Conservation (phyloP, 495 filamentous ascomycete species). For the Neurospora intermedia region DNA sequence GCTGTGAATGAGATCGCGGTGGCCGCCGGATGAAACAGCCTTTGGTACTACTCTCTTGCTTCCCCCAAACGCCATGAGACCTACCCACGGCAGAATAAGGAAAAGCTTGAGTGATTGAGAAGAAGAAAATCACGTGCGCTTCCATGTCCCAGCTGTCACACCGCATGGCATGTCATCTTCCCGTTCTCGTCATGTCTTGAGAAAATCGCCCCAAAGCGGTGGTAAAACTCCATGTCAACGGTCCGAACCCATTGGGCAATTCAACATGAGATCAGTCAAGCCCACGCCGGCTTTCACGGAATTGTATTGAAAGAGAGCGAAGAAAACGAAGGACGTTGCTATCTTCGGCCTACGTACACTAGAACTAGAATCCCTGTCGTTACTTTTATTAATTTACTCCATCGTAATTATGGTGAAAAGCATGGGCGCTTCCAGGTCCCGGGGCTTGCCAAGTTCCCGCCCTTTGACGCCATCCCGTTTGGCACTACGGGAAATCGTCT, state of each 20-base stretch:
- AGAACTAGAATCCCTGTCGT: background rate
- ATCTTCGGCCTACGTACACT: background rate
- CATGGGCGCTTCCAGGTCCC: background rate
- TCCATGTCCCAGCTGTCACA: background rate
- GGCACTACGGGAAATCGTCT: background rate
- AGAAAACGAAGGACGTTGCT: background rate
- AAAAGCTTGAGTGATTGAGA: background rate
- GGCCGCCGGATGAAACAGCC: background rate
- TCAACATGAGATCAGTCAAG: background rate
- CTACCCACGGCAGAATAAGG: background rate
- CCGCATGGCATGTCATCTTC: background rate
- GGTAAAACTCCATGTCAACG: background rate
- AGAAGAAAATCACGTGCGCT: background rate
- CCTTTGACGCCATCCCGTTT: background rate
- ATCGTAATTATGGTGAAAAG: background rate
- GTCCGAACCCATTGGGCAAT: background rate
- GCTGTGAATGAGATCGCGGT: background rate
- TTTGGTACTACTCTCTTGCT: background rate
- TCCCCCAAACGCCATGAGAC: background rate
- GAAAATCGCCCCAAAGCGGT: background rate
- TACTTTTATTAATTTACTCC: background rate
- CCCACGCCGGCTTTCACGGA: background rate
- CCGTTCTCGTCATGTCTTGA: background rate
- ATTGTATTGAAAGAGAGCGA: background rate
- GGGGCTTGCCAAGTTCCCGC: background rate